Evolutionary conservation across 2,329 filamentous ascomycete species (phyloP), one percentile per base, ranked within the genome.

Genomic region (Grosmannia penicillata): DNA sequence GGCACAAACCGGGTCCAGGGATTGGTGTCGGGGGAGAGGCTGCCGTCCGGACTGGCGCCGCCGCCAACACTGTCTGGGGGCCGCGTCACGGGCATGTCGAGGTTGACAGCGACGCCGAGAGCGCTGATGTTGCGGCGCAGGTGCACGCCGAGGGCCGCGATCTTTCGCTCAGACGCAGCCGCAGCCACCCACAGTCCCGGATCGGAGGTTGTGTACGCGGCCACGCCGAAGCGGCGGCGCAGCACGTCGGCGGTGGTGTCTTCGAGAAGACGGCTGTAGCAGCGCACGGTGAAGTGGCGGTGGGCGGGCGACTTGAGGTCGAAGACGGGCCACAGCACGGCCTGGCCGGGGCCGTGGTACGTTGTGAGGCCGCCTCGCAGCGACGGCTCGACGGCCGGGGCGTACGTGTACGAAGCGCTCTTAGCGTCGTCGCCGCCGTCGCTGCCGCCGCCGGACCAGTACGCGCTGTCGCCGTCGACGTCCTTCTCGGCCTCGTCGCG

Each of bases 61-160:
- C 9, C 6, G 22, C 17, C 45, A 7, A 44, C 43, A 37, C 56
- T 53, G 43, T 32, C 0, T 63, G 4, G 11, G 2, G 45, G 38
- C 2, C 37, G 18, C 11, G 42, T 50, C 18, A 64, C 58, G 1
- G 82, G 72, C 40, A 78, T 74, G 46, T 63, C 60, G n/a, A 85
- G 60, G 65, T 93, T 84, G 54, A 95, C 55, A 3, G 83, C 87
- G 25, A 93, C 68, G 7, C 91, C 91, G 56, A 93, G 81, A 43
- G 79, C 83, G 19, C 78, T 86, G 27, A 96, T 70, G 57, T 93
- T 78, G 33, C 89, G 66, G 13, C 86, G 66, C 45, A 95, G 70
- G 60, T 96, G 87, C n/a, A 98, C 84, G 1, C 91, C 91, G 30
- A 96, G 63, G 0, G 87, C 86, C 1, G 85, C 84, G 48, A 98